Percentiles rank a stretch among this genome's conserved stretches.
phyloP scores from a whole-genome alignment of 139 green algal species.

The Chlorokybus atmophyticus region DNA sequence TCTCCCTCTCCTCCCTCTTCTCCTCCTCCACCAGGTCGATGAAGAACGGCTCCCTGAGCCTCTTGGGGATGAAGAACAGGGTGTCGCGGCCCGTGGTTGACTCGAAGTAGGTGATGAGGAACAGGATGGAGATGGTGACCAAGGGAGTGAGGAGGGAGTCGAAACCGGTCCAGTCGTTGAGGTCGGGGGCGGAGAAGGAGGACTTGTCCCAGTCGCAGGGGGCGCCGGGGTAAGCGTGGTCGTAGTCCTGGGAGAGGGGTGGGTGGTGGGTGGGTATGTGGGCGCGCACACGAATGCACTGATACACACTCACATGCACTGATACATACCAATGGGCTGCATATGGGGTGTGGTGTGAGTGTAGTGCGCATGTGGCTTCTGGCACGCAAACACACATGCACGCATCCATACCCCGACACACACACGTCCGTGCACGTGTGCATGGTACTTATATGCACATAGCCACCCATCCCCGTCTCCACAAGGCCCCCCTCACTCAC shows the following conservation, averaged over 20 bases:
- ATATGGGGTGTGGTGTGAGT: too few species aligned
- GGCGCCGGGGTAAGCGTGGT: neutral
- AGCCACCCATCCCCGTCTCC: neutral
- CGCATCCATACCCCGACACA: neutral
- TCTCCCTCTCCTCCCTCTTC: too few species aligned
- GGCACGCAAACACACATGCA: neutral
- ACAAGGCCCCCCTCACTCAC: neutral
- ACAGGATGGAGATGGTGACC: constrained; percentile 18
- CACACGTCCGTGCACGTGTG: neutral
- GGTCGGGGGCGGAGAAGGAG: neutral
- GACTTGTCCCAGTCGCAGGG: constrained; percentile 10
- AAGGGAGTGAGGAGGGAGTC: constrained; percentile 25
- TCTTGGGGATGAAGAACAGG: neutral
- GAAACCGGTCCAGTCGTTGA: constrained; percentile 28
- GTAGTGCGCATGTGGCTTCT: neutral
- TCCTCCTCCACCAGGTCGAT: neutral
- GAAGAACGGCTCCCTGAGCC: neutral
- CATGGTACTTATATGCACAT: neutral
- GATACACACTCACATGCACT: neutral
- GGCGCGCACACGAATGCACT: neutral
- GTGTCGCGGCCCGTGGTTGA: neutral
- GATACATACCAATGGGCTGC: neutral
- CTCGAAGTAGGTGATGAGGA: constrained; percentile 1
- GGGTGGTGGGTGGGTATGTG: neutral
- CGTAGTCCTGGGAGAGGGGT: neutral